Base-by-base conservation (phyloP, 768 basidiomycete species). In the Tulasnella sp. region DNA sequence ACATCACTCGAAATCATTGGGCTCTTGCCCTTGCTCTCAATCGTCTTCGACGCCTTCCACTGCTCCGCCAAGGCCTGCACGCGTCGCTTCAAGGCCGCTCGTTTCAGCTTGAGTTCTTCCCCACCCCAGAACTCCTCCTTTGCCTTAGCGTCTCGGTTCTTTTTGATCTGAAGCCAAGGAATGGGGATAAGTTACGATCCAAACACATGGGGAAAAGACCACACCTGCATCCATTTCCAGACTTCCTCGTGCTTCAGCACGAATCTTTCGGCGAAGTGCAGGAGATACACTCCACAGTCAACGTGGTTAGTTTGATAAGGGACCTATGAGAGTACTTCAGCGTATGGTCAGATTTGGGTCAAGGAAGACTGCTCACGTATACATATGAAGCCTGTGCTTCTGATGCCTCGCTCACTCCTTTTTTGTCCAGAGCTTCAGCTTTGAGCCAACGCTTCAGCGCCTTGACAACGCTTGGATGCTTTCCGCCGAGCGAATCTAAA, bases 211-310 rank as follows among this genome's bases (percentile, higher is more conserved):
- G 4, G n/a, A 17, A 43, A 22, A 30, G 48, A 11, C 51, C 63
- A 10, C 59, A 71, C 69, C 44, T 75, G 66, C 49, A 89, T 83
- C 30, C 76, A 70, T 8, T 73, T 63, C 53, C 75, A 73, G 59
- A 83, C 80, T 17, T 71, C 67, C 0, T 69, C 66, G 0, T 90
- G 85, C 54, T 85, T 71, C 7, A 67, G 71, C 70, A 96, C 79
- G 67, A 98, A 88, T 0, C 79, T 80, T 64, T 82, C 74, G 7
- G 84, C 86, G 52, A 90, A 90, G 66, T 98, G 92, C 10, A 98
- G 74, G 11, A 98, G 76, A 69, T 89, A 99, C 27, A 96, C 68
- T 4, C 96, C 96, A 64, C 96, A 99, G 69, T 97, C 93, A 66
- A 84, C 88, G 63, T 75, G 88, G 67, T 98, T 97, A 15, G 82